These are phyloP conservation scores for Globisporangium rhizosaccharum DNA, from an alignment of 352 stramenopile genomes.

Conservation along the genomic window DNA sequence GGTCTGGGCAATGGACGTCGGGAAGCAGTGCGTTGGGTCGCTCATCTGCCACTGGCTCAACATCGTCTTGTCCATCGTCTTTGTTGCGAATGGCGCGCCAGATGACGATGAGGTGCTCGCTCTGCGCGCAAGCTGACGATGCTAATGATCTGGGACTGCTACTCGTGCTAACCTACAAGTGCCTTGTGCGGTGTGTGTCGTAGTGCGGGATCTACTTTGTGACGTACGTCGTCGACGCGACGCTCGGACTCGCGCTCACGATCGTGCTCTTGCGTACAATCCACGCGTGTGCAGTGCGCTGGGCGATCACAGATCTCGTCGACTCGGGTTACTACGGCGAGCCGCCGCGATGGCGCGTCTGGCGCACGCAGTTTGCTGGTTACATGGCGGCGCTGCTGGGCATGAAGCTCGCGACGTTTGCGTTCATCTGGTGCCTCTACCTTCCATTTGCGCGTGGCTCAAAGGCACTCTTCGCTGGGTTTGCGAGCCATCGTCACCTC, in stretches of 20 bases:
- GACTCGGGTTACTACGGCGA: slow-evolving; percentile 69
- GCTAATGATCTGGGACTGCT: background rate
- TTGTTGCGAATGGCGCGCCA: slow-evolving; percentile 30
- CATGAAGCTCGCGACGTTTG: slow-evolving; percentile 48
- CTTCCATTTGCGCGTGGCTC: slow-evolving; percentile 31
- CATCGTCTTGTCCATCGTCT: slow-evolving; percentile 56
- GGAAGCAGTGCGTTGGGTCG: slow-evolving; percentile 61
- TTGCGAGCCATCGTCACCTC: slow-evolving; percentile 53
- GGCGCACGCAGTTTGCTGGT: slow-evolving; percentile 43
- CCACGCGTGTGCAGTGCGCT: slow-evolving; percentile 29
- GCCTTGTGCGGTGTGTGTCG: background rate
- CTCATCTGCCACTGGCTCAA: slow-evolving; percentile 58
- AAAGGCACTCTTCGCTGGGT: slow-evolving; percentile 46
- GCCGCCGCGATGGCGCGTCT: slow-evolving; percentile 47
- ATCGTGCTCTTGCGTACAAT: slow-evolving; percentile 41
- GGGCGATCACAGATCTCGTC: slow-evolving; percentile 29
- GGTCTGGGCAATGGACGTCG: slow-evolving; percentile 65
- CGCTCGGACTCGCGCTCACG: slow-evolving; percentile 40
- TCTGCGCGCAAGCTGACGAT: background rate
- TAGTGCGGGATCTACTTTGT: slow-evolving; percentile 77
- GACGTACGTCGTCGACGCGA: slow-evolving; percentile 63
- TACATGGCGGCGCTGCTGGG: slow-evolving; percentile 37
- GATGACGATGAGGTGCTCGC: slow-evolving; percentile 47
- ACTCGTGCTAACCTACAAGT: background rate
- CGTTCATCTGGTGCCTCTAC: slow-evolving; percentile 44